Base-by-base conservation (phyloP, 1,284 basidiomycete species). In the Cutaneotrichosporon curvatum region DNA sequence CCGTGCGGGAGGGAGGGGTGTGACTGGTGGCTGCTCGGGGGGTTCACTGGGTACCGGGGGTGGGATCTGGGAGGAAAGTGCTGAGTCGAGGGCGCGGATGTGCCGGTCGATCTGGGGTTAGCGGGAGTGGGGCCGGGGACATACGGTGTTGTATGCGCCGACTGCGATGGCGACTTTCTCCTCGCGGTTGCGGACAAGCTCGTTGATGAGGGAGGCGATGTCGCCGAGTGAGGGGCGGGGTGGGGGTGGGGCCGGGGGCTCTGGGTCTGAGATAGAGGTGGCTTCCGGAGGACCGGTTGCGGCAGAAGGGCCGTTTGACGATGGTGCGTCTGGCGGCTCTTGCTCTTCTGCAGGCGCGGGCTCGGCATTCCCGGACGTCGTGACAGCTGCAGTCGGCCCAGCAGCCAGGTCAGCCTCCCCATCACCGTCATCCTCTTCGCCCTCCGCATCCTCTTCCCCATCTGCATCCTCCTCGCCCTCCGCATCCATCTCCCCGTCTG, bases 101-200 rank as follows among this genome's bases (percentile, higher is more conserved):
- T 76, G 75, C 33, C 75, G 58, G 52, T 77, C 75, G 32, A 77
- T 70, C 65, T 70, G 59, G 20, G 11, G 18, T 43, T 23, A 34
- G 36, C 16, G n/a, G n/a, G 8, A 22, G 22, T 7, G 10, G 22
- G 16, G 31, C 10, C 11, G 9, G 12, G 16, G 25, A 56, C 68
- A 50, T 33, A 68, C 69, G 25, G 67, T 55, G 43, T 76, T 73
- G 59, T 76, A 77, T 2, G 74, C 73, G 6, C 73, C 73, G 0
- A 72, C 57, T 8, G 75, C 75, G 4, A 77, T 61, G 1, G 73
- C 74, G 21, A 76, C 67, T 48, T 76, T 76, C 44, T 77, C 75
- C 42, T 77, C 74, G 10, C 70, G 66, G 14, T 71, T 70, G 36
- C 71, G 56, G 18, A 72, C 60, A 6, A 72, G 55, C 39, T 72